phyloP scores from a whole-genome alignment of 1,284 basidiomycete genomes.

The Ustilago crameri region DNA sequence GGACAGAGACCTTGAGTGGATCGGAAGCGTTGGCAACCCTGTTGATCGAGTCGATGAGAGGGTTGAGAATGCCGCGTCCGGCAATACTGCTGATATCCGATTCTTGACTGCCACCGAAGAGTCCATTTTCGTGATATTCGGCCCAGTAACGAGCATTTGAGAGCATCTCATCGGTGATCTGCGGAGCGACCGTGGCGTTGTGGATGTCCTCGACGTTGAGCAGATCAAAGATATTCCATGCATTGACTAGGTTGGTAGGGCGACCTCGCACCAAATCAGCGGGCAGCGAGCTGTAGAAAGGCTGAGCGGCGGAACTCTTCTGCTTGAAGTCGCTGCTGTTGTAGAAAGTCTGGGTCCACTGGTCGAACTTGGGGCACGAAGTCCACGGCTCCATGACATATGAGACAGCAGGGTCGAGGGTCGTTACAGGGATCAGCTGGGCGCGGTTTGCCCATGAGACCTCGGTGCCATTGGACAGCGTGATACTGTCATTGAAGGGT shows the following conservation, averaged over 20 bases:
- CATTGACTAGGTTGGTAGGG: conserved; percentile 77
- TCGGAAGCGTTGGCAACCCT: conserved; percentile 81
- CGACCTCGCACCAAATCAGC: conserved; percentile 77
- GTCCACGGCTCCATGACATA: conserved; percentile 87
- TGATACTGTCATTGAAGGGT: conserved; percentile 53
- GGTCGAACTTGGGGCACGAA: conserved; percentile 66
- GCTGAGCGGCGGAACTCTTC: conserved; percentile 72
- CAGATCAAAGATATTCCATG: conserved; percentile 75
- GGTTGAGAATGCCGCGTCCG: conserved; percentile 79
- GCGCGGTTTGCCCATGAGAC: conserved; percentile 81
- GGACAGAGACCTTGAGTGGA: conserved; percentile 79
- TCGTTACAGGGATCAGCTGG: conserved; percentile 77
- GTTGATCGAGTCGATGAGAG: conserved; percentile 77
- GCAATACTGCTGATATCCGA: conserved; percentile 83
- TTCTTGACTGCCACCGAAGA: conserved; percentile 77
- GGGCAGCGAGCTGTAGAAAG: conserved; percentile 76
- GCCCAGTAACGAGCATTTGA: conserved; percentile 71
- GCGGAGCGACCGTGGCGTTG: conserved; percentile 46
- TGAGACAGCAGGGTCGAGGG: conserved; percentile 83
- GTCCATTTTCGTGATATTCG: conserved; percentile 80
- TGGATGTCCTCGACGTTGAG: conserved; percentile 78
- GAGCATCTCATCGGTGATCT: conserved; percentile 37
- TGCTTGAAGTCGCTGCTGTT: conserved; percentile 72
- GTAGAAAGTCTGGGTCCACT: conserved; percentile 61
- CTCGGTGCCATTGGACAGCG: conserved; percentile 77